Conservation (phyloP, 2,329 filamentous ascomycete genomes). For the Cladosporium austrohemisphaericum region DNA sequence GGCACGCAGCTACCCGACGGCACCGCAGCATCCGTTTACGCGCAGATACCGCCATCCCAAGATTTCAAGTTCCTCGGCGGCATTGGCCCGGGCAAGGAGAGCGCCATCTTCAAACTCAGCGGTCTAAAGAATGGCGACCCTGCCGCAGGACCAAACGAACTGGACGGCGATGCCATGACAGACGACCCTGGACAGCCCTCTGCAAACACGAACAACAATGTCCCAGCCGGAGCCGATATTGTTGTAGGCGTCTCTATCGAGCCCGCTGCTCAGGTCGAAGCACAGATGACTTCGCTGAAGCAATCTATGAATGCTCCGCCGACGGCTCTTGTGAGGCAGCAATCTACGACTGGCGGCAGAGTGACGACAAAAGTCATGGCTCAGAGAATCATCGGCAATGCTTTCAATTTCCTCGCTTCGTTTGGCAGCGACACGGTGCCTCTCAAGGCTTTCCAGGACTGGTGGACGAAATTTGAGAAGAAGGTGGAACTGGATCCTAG, state of each 20-base stretch:
- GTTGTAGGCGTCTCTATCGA: constrained; percentile 83
- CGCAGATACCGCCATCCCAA: constrained; percentile 60
- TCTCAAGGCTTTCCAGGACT: constrained; percentile 91
- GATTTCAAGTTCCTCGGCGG: constrained; percentile 84
- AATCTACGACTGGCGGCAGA: constrained; percentile 23
- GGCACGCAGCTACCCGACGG: constrained; percentile 67
- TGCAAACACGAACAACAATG: constrained; percentile 22
- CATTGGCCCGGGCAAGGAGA: constrained; percentile 85
- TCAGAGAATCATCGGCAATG: constrained; percentile 91
- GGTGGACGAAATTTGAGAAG: constrained; percentile 96
- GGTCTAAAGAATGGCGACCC: constrained; percentile 34
- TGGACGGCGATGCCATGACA: constrained; percentile 49
- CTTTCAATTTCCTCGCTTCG: constrained; percentile 91
- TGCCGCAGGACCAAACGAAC: constrained; percentile 35
- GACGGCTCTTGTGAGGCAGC: constrained; percentile 34
- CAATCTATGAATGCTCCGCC: constrained; percentile 26
- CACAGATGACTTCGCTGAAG: constrained; percentile 61
- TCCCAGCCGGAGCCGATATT: constrained; percentile 44
- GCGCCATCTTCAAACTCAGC: constrained; percentile 79
- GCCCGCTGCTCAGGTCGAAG: constrained; percentile 65
- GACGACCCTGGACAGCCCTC: constrained; percentile 32
- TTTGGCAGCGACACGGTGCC: constrained; percentile 89
- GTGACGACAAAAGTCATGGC: constrained; percentile 75
- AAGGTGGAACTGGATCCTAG: constrained; percentile 79
- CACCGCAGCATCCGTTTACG: constrained; percentile 85